Evolutionary conservation across 139 green algal genomes (phyloP).

Genomic region (Protoeuglena noctilucae): DNA sequence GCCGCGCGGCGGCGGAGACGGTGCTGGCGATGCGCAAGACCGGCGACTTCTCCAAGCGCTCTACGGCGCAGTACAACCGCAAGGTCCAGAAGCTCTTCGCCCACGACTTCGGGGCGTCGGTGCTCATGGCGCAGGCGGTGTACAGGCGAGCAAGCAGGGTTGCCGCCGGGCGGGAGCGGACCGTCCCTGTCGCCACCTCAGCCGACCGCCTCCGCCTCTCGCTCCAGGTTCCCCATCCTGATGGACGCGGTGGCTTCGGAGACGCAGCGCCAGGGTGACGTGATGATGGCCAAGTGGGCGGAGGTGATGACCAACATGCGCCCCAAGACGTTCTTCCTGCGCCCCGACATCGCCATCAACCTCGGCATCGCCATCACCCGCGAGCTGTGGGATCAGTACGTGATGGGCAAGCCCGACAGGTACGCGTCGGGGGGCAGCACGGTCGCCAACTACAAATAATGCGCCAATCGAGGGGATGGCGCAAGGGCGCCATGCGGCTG

Average conservation of each 20-base stretch:
- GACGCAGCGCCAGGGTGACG: constrained; percentile 57
- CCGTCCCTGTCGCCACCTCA: not conserved
- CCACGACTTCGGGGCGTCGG: constrained; percentile 60
- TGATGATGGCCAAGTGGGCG: constrained; percentile 70
- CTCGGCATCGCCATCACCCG: constrained; percentile 61
- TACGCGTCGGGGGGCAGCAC: constrained; percentile 3
- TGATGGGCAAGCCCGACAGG: constrained; percentile 34
- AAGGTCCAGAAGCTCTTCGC: constrained; percentile 30
- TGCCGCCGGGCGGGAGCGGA: not conserved
- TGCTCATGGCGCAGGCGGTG: not conserved
- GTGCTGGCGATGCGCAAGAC: constrained; percentile 47
- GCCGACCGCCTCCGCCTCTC: not conserved
- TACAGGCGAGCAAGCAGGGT: not conserved
- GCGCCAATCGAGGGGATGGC: no score
- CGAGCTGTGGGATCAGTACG: constrained; percentile 66
- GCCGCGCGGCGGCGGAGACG: constrained; percentile 63
- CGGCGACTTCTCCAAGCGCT: constrained; percentile 47
- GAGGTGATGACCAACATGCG: constrained; percentile 84
- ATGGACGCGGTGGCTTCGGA: constrained; percentile 71
- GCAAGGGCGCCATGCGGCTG: no score
- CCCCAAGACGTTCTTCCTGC: constrained; percentile 84
- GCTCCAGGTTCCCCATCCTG: constrained; percentile 38
- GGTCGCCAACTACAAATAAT: not conserved
- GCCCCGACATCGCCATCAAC: constrained; percentile 56
- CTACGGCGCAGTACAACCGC: constrained; percentile 29